phyloP scores from a whole-genome alignment of 495 filamentous ascomycete genomes.

The Margaritispora aquatica region DNA sequence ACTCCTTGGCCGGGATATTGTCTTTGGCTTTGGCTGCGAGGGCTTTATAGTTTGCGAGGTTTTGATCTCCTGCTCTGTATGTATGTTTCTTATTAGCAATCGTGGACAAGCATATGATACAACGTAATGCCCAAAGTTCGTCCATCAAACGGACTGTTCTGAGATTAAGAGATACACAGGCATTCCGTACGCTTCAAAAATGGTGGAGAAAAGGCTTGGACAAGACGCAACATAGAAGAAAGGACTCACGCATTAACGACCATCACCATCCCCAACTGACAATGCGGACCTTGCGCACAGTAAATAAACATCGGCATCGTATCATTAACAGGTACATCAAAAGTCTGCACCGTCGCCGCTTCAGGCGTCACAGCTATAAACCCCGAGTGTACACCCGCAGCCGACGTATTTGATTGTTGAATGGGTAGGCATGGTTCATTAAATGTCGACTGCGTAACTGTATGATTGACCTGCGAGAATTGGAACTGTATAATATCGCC shows the following conservation, averaged over 20 bases:
- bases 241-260: constrained; percentile 29
- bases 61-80: constrained; percentile 1
- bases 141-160: no score
- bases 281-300: constrained; percentile 42
- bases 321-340: constrained; percentile 38
- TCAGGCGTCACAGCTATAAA: constrained; percentile 42
- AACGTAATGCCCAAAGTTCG: no score
- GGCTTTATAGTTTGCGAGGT: constrained; percentile 5
- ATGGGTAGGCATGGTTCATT: constrained; percentile 57
- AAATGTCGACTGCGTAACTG: constrained; percentile 61
- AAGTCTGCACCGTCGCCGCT: constrained; percentile 23
- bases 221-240: not conserved
- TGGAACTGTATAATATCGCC: constrained; percentile 64
- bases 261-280: constrained; percentile 44
- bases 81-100: not conserved
- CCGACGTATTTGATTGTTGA: constrained; percentile 30
- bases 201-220: no score
- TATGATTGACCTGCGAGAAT: constrained; percentile 60
- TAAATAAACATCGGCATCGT: constrained; percentile 46
- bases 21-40: constrained; percentile 4
- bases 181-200: no score
- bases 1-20: constrained; percentile 1
- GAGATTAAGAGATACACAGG: no score
- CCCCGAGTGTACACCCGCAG: constrained; percentile 53
- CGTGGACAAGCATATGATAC: no score